Percentiles rank a stretch among this genome's conserved stretches.
These are phyloP conservation scores for Cystobasidium tubakii DNA, from an alignment of 768 basidiomycete species.

Conservation along the genomic window DNA sequence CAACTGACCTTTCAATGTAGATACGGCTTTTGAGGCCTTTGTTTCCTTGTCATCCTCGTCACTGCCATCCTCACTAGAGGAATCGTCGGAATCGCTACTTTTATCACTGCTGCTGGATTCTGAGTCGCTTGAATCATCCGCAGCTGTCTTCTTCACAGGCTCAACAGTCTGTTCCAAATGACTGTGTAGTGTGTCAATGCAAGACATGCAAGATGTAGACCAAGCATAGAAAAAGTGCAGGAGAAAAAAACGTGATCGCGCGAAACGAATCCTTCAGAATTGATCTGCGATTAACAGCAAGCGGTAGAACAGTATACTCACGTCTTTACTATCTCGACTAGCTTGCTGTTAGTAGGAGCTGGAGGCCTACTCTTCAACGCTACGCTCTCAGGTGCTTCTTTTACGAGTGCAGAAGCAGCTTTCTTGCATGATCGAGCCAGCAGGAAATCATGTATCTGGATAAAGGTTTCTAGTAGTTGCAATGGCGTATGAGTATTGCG, in stretches of 20 bases:
- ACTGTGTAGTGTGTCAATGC: not conserved
- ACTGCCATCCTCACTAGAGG: conserved; percentile 4
- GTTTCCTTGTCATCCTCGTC: not conserved
- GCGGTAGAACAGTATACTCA: not conserved
- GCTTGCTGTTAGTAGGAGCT: conserved; percentile 8
- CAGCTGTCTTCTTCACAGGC: not conserved
- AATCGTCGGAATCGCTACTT: not conserved
- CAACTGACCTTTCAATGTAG: not conserved
- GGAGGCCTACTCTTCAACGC: not conserved
- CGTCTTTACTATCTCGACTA: conserved; percentile 12
- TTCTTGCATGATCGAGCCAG: conserved; percentile 40
- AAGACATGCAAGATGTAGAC: not conserved
- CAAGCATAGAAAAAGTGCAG: not conserved
- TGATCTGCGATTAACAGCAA: too few relatives aligned
- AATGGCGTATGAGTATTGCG: not conserved
- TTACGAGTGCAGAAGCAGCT: conserved; percentile 40
- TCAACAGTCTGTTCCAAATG: not conserved
- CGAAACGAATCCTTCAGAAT: too few relatives aligned
- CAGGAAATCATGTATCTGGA: conserved; percentile 44
- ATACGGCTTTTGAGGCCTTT: not conserved
- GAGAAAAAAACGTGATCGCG: not conserved
- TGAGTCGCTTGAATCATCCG: not conserved
- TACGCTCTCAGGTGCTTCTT: conserved; percentile 34
- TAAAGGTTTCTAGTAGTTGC: conserved; percentile 6
- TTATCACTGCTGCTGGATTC: not conserved